Evolutionary conservation across 2,329 filamentous ascomycete genomes (phyloP), one percentile per base, ranked within the genome.

Genomic region (Coniochaeta sp.): DNA sequence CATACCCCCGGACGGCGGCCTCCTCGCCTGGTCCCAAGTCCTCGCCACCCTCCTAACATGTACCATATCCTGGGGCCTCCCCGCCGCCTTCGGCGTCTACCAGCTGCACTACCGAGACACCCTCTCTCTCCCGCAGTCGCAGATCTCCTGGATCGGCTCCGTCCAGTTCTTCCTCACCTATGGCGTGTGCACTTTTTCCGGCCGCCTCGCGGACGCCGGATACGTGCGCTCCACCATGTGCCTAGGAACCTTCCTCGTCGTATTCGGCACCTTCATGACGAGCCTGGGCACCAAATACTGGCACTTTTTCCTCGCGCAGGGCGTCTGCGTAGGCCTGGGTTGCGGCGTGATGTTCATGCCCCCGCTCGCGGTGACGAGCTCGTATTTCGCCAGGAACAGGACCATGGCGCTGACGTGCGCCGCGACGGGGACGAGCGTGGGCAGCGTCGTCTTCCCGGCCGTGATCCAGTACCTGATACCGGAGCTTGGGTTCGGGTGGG

Each of bases 361-460:
- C 27, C 74, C 72, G 16, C 59, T 80, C 30, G 72, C 77, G n/a
- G 65, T 83, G 20, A 67, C 81, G 9, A 71, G 78, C 14, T 83
- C 81, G 0, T 86, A 85, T 51, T 88, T 87, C 57, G 70, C 70
- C 8, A 75, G 65, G n/a, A 77, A 77, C n/a, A 73, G 79, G 4
- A 75, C 75, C 0, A 67, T 86, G 2, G 84, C 83, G 1, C 71
- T 87, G 16, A 81, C 81, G 0, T 71, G 84, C 7, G 73, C 74
- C 9, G 79, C 82, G 0, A 77, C 76, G 0, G 86, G 85, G 1
- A 81, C 79, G 24, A 76, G 76, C 0, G 78, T 78, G 0, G 85
- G 85, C 1, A 74, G 75, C 0, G 63, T 78, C 9, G 55, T 78
- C 2, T 74, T 72, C 53, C 71, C 75, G 0, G 61, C 68, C 18